Percentiles rank a stretch among this genome's conserved stretches.
Conservation (phyloP, 805 yeast genomes). For the Sporopachydermia quercuum region DNA sequence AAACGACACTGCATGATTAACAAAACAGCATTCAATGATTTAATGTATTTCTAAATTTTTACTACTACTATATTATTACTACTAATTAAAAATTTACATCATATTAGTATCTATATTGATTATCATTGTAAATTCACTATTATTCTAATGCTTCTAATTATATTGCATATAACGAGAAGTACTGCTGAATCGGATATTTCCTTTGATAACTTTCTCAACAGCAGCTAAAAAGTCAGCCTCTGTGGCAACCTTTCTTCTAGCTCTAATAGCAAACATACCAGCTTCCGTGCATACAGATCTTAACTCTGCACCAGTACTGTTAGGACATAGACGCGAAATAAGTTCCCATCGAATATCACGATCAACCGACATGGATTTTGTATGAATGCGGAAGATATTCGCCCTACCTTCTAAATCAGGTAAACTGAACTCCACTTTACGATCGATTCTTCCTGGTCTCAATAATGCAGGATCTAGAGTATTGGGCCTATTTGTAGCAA, state of each 20-base stretch:
- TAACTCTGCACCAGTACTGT: slow-evolving; percentile 96
- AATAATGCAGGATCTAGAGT: slow-evolving; percentile 94
- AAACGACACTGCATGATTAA: too few relatives aligned
- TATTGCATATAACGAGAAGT: slow-evolving; percentile 98
- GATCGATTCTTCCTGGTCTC: slow-evolving; percentile 97
- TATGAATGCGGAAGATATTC: slow-evolving; percentile 90
- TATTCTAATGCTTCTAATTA: slow-evolving; percentile 32
- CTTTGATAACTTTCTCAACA: slow-evolving; percentile 96
- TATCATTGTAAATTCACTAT: too few relatives aligned
- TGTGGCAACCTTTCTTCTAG: slow-evolving; percentile 94
- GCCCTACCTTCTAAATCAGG: slow-evolving; percentile 98
- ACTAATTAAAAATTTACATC: too few relatives aligned
- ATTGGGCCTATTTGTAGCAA: slow-evolving; percentile 97
- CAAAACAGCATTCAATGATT: too few relatives aligned
- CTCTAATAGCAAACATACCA: slow-evolving; percentile 98
- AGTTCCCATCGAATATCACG: slow-evolving; percentile 97
- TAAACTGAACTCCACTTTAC: slow-evolving; percentile 92
- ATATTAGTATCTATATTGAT: too few relatives aligned
- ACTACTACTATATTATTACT: too few relatives aligned
- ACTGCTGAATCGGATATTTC: slow-evolving; percentile 93
- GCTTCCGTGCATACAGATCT: slow-evolving; percentile 99
- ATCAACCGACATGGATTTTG: slow-evolving; percentile 96
- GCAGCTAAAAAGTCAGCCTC: slow-evolving; percentile 97
- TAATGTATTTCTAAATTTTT: too few relatives aligned
- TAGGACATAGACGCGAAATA: slow-evolving; percentile 93